Conservation (phyloP, 345 rosid species). For the Sonneratia alba region DNA sequence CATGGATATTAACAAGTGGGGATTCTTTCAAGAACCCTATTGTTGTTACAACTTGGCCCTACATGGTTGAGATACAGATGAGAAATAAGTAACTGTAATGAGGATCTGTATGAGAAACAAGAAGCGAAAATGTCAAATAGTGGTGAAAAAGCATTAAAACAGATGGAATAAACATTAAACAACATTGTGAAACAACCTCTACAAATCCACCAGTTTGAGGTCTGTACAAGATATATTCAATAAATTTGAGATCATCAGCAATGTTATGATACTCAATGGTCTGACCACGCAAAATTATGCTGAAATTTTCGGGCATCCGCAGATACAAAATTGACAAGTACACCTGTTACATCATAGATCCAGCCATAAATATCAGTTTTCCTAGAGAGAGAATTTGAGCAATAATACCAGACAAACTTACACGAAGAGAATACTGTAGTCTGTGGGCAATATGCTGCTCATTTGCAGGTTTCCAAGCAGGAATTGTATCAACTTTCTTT, state of each 20-base stretch:
- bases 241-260: slow-evolving; percentile 76
- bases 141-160: slow-evolving; percentile 1
- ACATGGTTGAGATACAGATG: slow-evolving; percentile 16
- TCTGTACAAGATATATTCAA: slow-evolving; percentile 69
- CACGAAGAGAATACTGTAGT: slow-evolving; percentile 66
- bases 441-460: slow-evolving; percentile 66
- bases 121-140: not conserved
- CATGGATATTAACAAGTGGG: slow-evolving; percentile 60
- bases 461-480: slow-evolving; percentile 39
- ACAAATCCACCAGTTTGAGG: slow-evolving; percentile 57
- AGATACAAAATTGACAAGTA: slow-evolving; percentile 80
- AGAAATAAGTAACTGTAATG: not conserved
- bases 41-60: slow-evolving; percentile 73
- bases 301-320: slow-evolving; percentile 66
- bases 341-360: slow-evolving; percentile 30
- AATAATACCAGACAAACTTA: slow-evolving; percentile 22
- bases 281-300: slow-evolving; percentile 60
- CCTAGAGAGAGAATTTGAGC: not conserved
- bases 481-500: slow-evolving; percentile 23
- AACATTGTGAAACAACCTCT: slow-evolving; percentile 38
- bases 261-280: slow-evolving; percentile 68
- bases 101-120: not conserved
- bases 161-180: slow-evolving; percentile 5
- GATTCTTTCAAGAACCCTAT: slow-evolving; percentile 93
- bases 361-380: not conserved